phyloP scores from a whole-genome alignment of 306 rosid genomes.

The Casuarina equisetifolia region DNA sequence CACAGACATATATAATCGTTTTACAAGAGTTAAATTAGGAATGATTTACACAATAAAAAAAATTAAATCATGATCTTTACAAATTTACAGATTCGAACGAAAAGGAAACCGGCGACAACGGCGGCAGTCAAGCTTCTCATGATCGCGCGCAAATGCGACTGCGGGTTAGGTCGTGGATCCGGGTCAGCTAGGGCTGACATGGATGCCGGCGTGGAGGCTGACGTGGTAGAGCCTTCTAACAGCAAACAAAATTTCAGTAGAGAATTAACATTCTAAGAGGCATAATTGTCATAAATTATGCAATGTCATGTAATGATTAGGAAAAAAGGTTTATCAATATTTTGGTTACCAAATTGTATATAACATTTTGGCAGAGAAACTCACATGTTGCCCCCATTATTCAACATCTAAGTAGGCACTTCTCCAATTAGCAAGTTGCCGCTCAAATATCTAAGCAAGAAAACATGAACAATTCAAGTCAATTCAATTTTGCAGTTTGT shows the following conservation, averaged over 20 bases:
- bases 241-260: background rate
- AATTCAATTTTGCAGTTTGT: background rate
- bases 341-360: background rate
- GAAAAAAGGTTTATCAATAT: background rate
- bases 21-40: too few relatives aligned
- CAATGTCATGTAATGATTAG: background rate
- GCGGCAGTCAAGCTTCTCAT: too few relatives aligned
- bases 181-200: too few relatives aligned
- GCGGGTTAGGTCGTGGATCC: too few relatives aligned
- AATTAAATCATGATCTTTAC: too few relatives aligned
- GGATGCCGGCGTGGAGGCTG: too few relatives aligned
- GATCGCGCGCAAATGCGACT: too few relatives aligned
- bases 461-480: background rate
- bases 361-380: constrained; percentile 29
- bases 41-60: too few relatives aligned
- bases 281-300: background rate
- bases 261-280: background rate
- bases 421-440: constrained; percentile 63
- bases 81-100: too few relatives aligned
- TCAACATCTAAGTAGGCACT: constrained; percentile 55
- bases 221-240: too few relatives aligned
- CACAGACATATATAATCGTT: too few relatives aligned
- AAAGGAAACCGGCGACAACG: too few relatives aligned
- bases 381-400: constrained; percentile 30
- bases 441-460: constrained; percentile 63